Percentiles rank a stretch among this genome's conserved stretches.
phyloP scores from a whole-genome alignment of 108 stramenopile species.

The Skeletonema marinoi region DNA sequence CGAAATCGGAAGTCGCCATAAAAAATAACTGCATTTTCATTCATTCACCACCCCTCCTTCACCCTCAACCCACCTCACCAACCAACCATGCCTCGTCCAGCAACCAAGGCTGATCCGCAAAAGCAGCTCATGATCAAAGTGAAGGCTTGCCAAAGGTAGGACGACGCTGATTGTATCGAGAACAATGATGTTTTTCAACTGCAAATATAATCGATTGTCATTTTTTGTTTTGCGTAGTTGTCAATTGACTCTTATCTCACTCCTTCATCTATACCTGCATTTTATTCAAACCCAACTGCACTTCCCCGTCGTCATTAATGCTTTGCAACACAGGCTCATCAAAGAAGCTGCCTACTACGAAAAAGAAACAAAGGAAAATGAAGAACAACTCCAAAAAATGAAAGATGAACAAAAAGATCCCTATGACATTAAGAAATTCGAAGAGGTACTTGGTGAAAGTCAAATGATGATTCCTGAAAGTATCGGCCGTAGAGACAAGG shows the following conservation, averaged over 20 bases:
- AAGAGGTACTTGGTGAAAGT: conserved; percentile 80
- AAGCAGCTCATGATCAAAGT: conserved; percentile 88
- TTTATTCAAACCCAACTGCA: no score
- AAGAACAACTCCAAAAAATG: conserved; percentile 71
- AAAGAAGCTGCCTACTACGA: conserved; percentile 81
- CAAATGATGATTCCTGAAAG: conserved; percentile 89
- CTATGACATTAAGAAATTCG: conserved; percentile 85
- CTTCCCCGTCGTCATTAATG: background rate
- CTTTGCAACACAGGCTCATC: conserved; percentile 46
- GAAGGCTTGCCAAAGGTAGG: conserved; percentile 85
- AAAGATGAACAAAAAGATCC: conserved; percentile 65
- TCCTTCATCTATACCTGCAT: background rate
- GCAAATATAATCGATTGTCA: background rate
- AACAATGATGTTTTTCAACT: background rate
- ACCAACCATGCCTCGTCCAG: conserved; percentile 34
- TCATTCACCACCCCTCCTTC: no score
- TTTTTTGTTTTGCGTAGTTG: background rate
- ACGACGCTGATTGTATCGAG: background rate
- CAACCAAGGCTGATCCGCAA: conserved; percentile 53
- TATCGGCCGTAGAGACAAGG: conserved; percentile 52
- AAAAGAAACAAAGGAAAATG: conserved; percentile 74
- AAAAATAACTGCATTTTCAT: no score
- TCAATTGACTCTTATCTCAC: background rate
- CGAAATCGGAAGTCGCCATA: no score
- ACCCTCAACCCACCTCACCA: background rate